Conservation (phyloP, 495 filamentous ascomycete species). For the Alectoria sarmentosa region DNA sequence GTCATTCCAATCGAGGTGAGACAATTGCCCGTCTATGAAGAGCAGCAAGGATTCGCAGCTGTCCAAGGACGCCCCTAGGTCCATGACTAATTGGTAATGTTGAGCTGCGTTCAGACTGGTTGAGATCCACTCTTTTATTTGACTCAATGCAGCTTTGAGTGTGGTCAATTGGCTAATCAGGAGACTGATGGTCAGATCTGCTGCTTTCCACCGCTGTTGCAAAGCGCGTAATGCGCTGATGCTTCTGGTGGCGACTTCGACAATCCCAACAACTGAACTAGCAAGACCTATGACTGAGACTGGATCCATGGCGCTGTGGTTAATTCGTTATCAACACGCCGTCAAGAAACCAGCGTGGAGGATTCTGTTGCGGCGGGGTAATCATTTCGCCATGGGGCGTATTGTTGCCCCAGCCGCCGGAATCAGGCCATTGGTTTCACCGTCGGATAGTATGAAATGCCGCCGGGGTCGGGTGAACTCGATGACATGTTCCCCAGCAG, state of each 20-base stretch:
- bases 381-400: too few species aligned
- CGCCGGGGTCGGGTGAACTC: too few species aligned
- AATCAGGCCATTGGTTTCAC: too few species aligned
- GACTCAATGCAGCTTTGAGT: constrained; percentile 22
- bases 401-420: too few species aligned
- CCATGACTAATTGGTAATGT: constrained; percentile 18
- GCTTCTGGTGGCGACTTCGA: constrained; percentile 18
- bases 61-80: constrained; percentile 19
- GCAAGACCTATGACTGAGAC: constrained; percentile 12
- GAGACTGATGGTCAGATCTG: constrained; percentile 10
- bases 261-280: constrained; percentile 15
- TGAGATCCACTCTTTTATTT: constrained; percentile 23
- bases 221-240: constrained; percentile 15
- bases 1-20: constrained; percentile 6
- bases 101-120: constrained; percentile 6
- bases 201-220: constrained; percentile 13
- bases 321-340: too few species aligned
- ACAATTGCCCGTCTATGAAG: constrained; percentile 14
- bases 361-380: too few species aligned
- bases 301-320: constrained; percentile 13
- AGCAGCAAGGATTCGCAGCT: constrained; percentile 18
- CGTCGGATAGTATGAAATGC: too few species aligned
- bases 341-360: too few species aligned
- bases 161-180: constrained; percentile 23
- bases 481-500: too few species aligned